phyloP scores from a whole-genome alignment of 2,329 filamentous ascomycete genomes.

The Calonectria leucothoes region DNA sequence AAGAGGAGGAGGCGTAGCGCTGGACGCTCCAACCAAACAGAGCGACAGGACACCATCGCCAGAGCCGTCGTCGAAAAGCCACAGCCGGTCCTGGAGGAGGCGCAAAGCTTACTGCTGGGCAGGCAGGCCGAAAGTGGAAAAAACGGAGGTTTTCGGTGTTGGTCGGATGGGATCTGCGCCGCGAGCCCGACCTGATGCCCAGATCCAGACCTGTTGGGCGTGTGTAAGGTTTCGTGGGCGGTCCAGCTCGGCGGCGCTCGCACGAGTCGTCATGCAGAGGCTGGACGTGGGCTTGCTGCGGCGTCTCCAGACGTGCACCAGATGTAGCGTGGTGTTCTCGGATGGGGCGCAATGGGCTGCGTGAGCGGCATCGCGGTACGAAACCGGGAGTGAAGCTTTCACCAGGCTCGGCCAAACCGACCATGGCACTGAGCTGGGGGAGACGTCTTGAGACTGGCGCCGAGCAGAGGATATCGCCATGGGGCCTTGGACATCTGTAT shows the following conservation, averaged over 20 bases:
- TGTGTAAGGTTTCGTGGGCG: constrained; percentile 12
- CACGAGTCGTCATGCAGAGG: constrained; percentile 1
- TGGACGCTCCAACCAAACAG: neutral
- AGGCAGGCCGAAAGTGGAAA: neutral
- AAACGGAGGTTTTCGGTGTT: neutral
- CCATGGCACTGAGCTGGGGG: neutral
- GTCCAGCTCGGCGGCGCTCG: constrained; percentile 1
- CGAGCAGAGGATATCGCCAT: neutral
- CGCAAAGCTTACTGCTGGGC: neutral
- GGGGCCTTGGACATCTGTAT: neutral
- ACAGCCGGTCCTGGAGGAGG: neutral
- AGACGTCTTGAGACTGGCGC: neutral
- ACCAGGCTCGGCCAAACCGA: constrained; percentile 6
- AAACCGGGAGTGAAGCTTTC: constrained; percentile 3
- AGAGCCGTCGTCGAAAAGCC: neutral
- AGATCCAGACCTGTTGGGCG: constrained; percentile 9
- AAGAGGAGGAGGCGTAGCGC: neutral
- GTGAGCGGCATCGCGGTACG: neutral
- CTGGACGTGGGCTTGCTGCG: neutral
- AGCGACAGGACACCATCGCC: neutral
- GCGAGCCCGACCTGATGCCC: neutral
- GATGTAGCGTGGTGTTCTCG: neutral
- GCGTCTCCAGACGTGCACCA: neutral
- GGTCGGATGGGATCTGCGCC: neutral
- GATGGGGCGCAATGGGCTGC: neutral